Evolutionary conservation across 2,329 filamentous ascomycete species (phyloP).

Genomic region (Didymella keratinophila): DNA sequence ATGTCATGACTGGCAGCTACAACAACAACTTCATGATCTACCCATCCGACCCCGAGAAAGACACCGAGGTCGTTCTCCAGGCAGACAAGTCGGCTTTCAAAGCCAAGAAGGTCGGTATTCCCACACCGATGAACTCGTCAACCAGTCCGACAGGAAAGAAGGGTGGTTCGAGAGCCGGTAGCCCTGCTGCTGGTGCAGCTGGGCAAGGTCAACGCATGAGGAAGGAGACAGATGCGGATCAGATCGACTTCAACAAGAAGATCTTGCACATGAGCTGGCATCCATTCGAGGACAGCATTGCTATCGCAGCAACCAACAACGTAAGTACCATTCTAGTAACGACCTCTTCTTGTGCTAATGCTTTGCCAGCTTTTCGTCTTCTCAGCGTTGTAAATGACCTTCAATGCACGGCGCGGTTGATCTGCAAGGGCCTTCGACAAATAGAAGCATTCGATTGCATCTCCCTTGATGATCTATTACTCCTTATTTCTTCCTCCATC

Average conservation of each 20-base stretch:
- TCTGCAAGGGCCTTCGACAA: slow-evolving; percentile 37
- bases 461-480: slow-evolving; percentile 41
- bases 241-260: slow-evolving; percentile 99
- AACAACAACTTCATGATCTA: slow-evolving; percentile 99
- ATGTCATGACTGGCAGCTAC: slow-evolving; percentile 99
- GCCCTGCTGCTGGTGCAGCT: slow-evolving; percentile 74
- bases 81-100: slow-evolving; percentile 99
- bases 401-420: slow-evolving; percentile 32
- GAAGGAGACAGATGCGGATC: slow-evolving; percentile 98
- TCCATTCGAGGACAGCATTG: slow-evolving; percentile 99
- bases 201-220: slow-evolving; percentile 93
- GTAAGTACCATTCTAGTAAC: slow-evolving; percentile 65
- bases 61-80: slow-evolving; percentile 95
- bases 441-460: slow-evolving; percentile 39
- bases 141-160: slow-evolving; percentile 85
- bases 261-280: slow-evolving; percentile 99
- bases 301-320: slow-evolving; percentile 99
- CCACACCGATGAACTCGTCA: slow-evolving; percentile 90
- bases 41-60: slow-evolving; percentile 92
- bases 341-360: slow-evolving; percentile 15
- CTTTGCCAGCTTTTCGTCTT: slow-evolving; percentile 63
- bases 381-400: slow-evolving; percentile 59
- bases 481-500: slow-evolving; percentile 39
- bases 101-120: slow-evolving; percentile 98
- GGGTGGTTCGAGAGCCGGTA: slow-evolving; percentile 84